Conservation (phyloP, 192 early-diverging fungal species). For the Gonapodya prolifera region DNA sequence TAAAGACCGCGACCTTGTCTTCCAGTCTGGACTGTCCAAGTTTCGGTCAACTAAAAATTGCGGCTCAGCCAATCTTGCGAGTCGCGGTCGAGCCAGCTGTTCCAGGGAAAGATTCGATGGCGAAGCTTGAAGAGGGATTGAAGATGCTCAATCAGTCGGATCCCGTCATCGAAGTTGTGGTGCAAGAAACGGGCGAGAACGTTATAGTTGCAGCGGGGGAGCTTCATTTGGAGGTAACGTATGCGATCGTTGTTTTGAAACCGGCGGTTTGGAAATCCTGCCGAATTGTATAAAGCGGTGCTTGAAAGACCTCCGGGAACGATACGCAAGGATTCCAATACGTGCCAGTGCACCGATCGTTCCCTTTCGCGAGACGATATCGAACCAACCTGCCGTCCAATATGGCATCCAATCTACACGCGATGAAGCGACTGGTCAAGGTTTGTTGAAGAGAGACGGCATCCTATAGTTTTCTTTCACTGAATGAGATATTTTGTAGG, state of each 20-base stretch:
- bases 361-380: constrained; percentile 91
- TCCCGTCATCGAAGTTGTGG: constrained; percentile 79
- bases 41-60: constrained; percentile 52
- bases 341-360: constrained; percentile 91
- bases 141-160: constrained; percentile 88
- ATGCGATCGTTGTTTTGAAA: neutral
- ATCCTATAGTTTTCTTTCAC: no score
- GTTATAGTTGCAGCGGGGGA: constrained; percentile 95
- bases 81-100: constrained; percentile 91
- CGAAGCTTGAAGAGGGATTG: constrained; percentile 70
- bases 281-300: constrained; percentile 44
- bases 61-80: constrained; percentile 81
- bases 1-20: constrained; percentile 87
- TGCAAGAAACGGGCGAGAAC: constrained; percentile 92
- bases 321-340: constrained; percentile 89
- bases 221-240: constrained; percentile 82
- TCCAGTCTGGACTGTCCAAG: constrained; percentile 60
- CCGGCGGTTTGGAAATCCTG: constrained; percentile 5
- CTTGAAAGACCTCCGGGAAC: constrained; percentile 81
- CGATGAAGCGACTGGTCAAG: neutral
- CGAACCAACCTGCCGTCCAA: constrained; percentile 19
- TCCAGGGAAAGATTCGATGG: constrained; percentile 70
- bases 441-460: no score
- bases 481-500: neutral
- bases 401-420: neutral